Conservation (phyloP, 2,329 filamentous ascomycete species). For the Thelonectria blattea region DNA sequence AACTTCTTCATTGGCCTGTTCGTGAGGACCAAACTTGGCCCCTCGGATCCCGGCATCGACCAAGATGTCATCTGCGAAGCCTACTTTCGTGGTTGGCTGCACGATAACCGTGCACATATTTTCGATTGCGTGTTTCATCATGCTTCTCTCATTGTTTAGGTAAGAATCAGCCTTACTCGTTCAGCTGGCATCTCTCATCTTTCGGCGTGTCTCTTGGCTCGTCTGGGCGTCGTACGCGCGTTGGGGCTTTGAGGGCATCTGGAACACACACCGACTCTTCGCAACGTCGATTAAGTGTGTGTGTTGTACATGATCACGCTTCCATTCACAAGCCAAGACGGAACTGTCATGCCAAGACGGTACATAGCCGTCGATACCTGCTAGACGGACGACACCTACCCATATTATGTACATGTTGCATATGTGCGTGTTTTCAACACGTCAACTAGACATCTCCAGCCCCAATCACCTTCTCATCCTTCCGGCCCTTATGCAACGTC, state of each 20-base stretch:
- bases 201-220: not conserved
- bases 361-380: not conserved
- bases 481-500: conserved; percentile 39
- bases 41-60: conserved; percentile 14
- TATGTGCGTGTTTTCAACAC: not conserved
- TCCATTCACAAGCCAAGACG: not conserved
- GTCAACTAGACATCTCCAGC: conserved; percentile 10
- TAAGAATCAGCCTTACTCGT: conserved; percentile 6
- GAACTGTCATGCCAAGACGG: not conserved
- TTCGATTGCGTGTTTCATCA: not conserved
- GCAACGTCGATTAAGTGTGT: no score
- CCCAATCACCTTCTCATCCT: conserved; percentile 29
- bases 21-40: conserved; percentile 11
- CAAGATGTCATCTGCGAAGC: not conserved
- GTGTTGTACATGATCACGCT: not conserved
- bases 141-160: not conserved
- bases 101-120: not conserved
- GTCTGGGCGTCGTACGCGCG: not conserved
- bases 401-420: not conserved
- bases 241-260: not conserved
- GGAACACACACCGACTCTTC: not conserved
- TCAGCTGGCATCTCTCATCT: not conserved
- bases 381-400: not conserved
- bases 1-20: not conserved
- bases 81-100: not conserved